Evolutionary conservation across 2,329 filamentous ascomycete species (phyloP).

Genomic region (Trichoderma gracile): DNA sequence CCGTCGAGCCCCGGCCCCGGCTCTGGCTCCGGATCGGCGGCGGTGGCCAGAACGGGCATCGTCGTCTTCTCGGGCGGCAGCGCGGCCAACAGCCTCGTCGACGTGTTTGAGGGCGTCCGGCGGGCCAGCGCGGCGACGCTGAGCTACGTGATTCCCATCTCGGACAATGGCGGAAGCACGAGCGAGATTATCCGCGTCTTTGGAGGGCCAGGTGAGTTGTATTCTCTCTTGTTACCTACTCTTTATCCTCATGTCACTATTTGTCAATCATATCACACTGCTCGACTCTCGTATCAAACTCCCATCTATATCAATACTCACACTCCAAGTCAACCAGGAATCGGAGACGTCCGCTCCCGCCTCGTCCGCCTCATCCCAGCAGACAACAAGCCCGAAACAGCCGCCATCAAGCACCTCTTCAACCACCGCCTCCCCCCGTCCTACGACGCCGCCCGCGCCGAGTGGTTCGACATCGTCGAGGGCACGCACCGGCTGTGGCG

Average conservation of each 20-base stretch:
- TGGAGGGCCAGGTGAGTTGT: slow-evolving; percentile 73
- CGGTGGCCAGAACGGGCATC: slow-evolving; percentile 46
- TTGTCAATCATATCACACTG: no score
- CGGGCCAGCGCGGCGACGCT: slow-evolving; percentile 66
- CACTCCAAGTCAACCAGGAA: slow-evolving; percentile 50
- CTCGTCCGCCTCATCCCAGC: slow-evolving; percentile 85
- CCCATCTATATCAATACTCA: no score
- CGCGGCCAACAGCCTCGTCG: slow-evolving; percentile 90
- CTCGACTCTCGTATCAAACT: no score
- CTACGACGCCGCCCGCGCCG: slow-evolving; percentile 63
- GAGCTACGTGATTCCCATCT: slow-evolving; percentile 90
- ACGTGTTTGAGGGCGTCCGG: slow-evolving; percentile 74
- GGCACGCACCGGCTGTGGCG: slow-evolving; percentile 76
- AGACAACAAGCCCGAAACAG: slow-evolving; percentile 61
- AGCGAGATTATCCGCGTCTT: slow-evolving; percentile 93
- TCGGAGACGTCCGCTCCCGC: slow-evolving; percentile 54
- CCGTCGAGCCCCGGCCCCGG: slow-evolving; percentile 29
- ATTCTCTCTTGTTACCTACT: no score
- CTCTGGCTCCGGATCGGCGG: no score
- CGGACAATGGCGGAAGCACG: slow-evolving; percentile 91
- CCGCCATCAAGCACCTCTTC: slow-evolving; percentile 79
- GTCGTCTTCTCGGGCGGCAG: slow-evolving; percentile 91
- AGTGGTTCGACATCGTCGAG: slow-evolving; percentile 90
- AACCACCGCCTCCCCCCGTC: slow-evolving; percentile 74
- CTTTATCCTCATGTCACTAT: no score